phyloP scores from a whole-genome alignment of 768 basidiomycete species.

The Agaricus subrufescens region DNA sequence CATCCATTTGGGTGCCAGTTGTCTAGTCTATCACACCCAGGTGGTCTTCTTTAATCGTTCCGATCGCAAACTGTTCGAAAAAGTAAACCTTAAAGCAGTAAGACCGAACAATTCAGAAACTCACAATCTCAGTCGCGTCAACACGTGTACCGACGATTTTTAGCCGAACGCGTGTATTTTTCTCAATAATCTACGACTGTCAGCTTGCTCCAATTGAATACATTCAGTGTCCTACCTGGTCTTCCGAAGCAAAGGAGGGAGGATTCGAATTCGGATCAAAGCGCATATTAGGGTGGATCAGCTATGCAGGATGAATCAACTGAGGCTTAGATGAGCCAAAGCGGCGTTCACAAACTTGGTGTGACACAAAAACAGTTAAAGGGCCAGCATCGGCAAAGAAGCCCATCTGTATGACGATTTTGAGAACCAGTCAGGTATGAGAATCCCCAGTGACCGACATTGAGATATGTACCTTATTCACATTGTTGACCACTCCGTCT shows the following conservation, averaged over 20 bases:
- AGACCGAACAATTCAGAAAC: conserved; percentile 21
- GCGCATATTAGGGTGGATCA: conserved; percentile 90
- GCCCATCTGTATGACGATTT: conserved; percentile 68
- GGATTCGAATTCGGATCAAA: conserved; percentile 97
- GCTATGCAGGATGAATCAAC: conserved; percentile 36
- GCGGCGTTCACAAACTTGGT: conserved; percentile 59
- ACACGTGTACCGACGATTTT: conserved; percentile 99
- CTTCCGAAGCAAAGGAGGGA: conserved; percentile 91
- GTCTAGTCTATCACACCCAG: conserved; percentile 82
- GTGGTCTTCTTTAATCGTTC: conserved; percentile 97
- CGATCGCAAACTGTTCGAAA: conserved; percentile 80
- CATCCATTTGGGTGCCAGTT: neutral
- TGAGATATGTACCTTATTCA: conserved; percentile 75
- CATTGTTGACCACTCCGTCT: conserved; percentile 92
- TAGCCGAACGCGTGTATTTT: conserved; percentile 86
- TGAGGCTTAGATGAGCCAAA: neutral
- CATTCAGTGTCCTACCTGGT: conserved; percentile 48
- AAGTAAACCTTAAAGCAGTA: neutral
- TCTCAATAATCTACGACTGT: conserved; percentile 74
- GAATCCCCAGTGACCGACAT: neutral
- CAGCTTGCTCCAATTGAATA: neutral
- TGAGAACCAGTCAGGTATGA: neutral
- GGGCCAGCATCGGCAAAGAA: conserved; percentile 98
- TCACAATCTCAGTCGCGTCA: conserved; percentile 94
- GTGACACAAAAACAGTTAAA: conserved; percentile 89